Conservation (phyloP, 2,329 filamentous ascomycete species). For the Alternaria conjuncta region DNA sequence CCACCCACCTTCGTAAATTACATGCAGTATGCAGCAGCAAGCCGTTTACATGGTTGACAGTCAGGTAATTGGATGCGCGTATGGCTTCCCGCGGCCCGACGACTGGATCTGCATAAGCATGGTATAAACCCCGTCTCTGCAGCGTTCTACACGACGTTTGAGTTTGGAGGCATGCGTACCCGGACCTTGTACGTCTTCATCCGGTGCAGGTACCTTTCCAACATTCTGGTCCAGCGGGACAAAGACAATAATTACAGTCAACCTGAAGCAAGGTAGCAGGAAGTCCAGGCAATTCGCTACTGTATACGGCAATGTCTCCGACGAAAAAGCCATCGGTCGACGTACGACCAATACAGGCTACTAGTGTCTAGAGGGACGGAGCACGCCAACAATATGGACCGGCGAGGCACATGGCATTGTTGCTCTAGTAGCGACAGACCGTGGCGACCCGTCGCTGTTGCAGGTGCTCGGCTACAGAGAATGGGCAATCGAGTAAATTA, state of each 20-base stretch:
- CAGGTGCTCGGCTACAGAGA: slow-evolving; percentile 15
- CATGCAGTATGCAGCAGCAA: slow-evolving; percentile 37
- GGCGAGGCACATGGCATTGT: slow-evolving; percentile 25
- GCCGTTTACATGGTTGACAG: slow-evolving; percentile 24
- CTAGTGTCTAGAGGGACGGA: slow-evolving; percentile 17
- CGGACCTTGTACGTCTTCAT: slow-evolving; percentile 44
- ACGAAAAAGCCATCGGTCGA: slow-evolving; percentile 22
- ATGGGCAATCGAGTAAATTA: not conserved
- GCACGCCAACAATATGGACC: slow-evolving; percentile 20
- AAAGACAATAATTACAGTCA: slow-evolving; percentile 41
- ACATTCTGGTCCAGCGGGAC: slow-evolving; percentile 28
- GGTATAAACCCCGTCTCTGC: slow-evolving; percentile 41
- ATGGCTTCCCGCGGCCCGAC: slow-evolving; percentile 41
- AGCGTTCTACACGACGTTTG: slow-evolving; percentile 34
- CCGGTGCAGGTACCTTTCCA: slow-evolving; percentile 44
- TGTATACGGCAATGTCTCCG: slow-evolving; percentile 38
- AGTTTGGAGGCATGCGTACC: slow-evolving; percentile 38
- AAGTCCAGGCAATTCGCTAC: slow-evolving; percentile 14
- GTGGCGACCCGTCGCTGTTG: slow-evolving; percentile 12
- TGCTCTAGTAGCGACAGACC: not conserved
- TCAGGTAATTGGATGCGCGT: slow-evolving; percentile 38
- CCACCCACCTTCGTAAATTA: slow-evolving; percentile 31
- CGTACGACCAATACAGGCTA: slow-evolving; percentile 20
- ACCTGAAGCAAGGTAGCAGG: slow-evolving; percentile 30
- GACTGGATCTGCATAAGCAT: slow-evolving; percentile 48